Evolutionary conservation across 2,329 filamentous ascomycete species (phyloP), one percentile per base, ranked within the genome.

Genomic region (Tolypocladium endophyticum): DNA sequence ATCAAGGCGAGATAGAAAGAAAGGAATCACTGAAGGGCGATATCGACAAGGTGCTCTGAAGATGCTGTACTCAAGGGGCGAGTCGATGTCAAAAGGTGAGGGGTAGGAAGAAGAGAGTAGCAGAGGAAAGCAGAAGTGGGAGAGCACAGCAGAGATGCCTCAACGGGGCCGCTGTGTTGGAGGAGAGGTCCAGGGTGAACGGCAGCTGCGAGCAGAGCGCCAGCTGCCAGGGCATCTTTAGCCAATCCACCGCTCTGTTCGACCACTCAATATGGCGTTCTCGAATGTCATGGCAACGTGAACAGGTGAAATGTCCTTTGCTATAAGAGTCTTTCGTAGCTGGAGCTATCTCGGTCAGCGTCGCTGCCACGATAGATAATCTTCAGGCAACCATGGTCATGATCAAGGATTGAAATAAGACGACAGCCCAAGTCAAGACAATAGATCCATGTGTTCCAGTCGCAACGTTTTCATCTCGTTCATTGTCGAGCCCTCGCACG

Each of bases 71-170:
- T 58, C 39, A 41, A 60, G 59, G 59, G 35, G 30, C 50, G 59
- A 57, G 52, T 62, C 39, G 59, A 57, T 52, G 52, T 61, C 45
- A 33, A 61, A 59, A 14, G 61, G 12, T 36, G 16, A n/a, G 45
- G 36, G 38, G 47, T 35, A 45, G 38, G n/a, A 39, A 35, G 36
- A 59, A 57, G 54, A 55, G 47, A 57, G 50, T 28, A 57, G 38
- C 20, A 23, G 30, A 28, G 33, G 52, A 41, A 36, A 47, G 28
- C n/a, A 55, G 50, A 41, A 28, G 58, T 36, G 41, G 57, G 56
- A 58, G 33, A 50, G 30, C 55, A 58, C 23, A 20, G 47, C 50
- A 35, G 47, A 57, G 50, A 25, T 57, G 38, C 28, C 38, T 23
- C 20, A 47, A 25, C 11, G 18, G 4, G 47, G 39, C 18, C 35